Evolutionary conservation across 352 stramenopile species (phyloP), one percentile per base, ranked within the genome.

Genomic region (Pythium sp.): DNA sequence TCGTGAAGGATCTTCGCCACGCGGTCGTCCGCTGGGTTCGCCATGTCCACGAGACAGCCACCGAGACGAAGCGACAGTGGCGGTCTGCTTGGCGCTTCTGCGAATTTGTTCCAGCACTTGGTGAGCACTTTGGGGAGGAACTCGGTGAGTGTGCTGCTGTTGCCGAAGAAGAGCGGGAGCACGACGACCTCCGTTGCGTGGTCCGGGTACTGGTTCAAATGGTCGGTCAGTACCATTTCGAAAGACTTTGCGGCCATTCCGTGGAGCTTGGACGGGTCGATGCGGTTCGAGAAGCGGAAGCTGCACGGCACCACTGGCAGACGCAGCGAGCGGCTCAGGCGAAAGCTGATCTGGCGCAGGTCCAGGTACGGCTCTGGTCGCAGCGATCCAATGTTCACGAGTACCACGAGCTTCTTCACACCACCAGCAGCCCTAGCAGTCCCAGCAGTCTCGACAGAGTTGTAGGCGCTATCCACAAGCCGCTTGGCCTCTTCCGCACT

Each of bases 151-250:
- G 84, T 93, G 46, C 72, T 66, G 69, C 84, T 94, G 62, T 81
- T 87, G 34, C 87, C 89, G 32, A 95, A 90, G 65, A 96, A 95
- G 1, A 94, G 68, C 2, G 89, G 89, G n/a, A 96, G 70, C 14
- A 93, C 67, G 6, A 94, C 62, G 11, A 93, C 68, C 20, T 81
- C 70, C 2, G 54, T 49, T 2, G 64, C 14, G 14, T 72, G 3
- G 58, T 69, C 59, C 3, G 63, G 22, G 22, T 72, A 51, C 22
- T 69, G 46, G 0, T 76, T 62, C 8, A 95, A 69, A 36, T 81
- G 75, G 36, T 89, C 75, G 2, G 60, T 70, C 20, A 93, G 26
- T 15, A 91, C 86, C 56, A 68, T 80, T 65, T 95, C 84, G 3
- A 92, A 79, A 9, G 83, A 82, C 71, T 89, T 84, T 2, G 86